phyloP scores from a whole-genome alignment of 2,329 filamentous ascomycete genomes.

The Microdochium trichocladiopsis region DNA sequence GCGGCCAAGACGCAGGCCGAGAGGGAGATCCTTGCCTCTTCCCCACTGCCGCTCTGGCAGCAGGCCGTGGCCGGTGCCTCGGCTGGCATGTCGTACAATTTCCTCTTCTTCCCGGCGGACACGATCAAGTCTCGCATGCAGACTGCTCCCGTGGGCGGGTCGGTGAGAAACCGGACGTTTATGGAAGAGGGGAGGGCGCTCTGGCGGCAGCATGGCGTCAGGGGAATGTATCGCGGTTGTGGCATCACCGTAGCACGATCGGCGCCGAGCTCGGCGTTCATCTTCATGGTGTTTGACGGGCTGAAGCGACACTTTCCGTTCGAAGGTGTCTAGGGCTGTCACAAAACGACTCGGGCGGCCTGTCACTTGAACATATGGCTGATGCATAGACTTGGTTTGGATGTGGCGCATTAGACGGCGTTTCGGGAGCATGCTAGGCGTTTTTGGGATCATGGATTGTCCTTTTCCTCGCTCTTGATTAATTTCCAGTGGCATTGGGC shows the following conservation, averaged over 20 bases:
- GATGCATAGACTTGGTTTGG: not conserved
- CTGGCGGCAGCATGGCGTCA: constrained; percentile 78
- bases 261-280: constrained; percentile 94
- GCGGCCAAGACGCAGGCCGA: constrained; percentile 23
- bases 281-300: constrained; percentile 91
- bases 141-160: constrained; percentile 63
- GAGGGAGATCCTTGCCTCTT: not conserved
- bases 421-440: not conserved
- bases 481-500: not conserved
- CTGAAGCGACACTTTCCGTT: constrained; percentile 63
- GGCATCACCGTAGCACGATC: constrained; percentile 85
- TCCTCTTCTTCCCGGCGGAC: constrained; percentile 93
- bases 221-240: constrained; percentile 86
- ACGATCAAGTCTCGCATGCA: constrained; percentile 98
- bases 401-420: not conserved
- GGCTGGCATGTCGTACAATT: constrained; percentile 93
- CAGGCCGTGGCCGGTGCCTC: constrained; percentile 81
- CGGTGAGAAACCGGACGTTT: constrained; percentile 58
- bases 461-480: not conserved
- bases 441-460: not conserved
- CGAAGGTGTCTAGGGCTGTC: constrained; percentile 11
- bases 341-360: no score
- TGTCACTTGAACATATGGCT: not conserved
- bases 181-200: constrained; percentile 62
- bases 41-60: constrained; percentile 66